Evolutionary conservation across 371 early-diverging fungal species (phyloP).

Genomic region (Neoconidiobolus thromboides): DNA sequence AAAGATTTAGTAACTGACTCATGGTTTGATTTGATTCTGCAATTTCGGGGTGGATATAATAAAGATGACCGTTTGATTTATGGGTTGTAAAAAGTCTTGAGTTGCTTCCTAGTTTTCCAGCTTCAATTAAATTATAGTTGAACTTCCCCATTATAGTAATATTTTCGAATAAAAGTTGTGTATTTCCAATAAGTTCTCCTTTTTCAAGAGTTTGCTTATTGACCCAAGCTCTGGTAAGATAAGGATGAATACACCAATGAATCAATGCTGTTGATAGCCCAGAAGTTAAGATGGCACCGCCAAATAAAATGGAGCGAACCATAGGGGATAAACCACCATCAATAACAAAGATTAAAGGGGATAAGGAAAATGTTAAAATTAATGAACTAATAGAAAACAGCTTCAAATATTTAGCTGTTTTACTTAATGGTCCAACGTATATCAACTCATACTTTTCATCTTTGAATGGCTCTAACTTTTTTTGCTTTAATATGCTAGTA

Average conservation of each 20-base stretch:
- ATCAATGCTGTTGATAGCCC: slow-evolving; percentile 4
- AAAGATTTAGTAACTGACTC: background rate
- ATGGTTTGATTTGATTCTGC: background rate
- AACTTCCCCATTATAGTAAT: background rate
- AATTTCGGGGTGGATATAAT: background rate
- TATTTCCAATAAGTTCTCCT: background rate
- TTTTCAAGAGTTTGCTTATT: background rate
- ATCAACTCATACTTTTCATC: background rate
- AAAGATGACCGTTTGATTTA: background rate
- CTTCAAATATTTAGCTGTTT: slow-evolving; percentile 5
- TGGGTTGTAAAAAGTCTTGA: background rate
- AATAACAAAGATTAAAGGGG: background rate
- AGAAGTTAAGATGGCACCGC: background rate
- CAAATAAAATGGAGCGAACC: background rate
- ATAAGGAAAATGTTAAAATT: background rate
- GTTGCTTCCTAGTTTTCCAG: background rate
- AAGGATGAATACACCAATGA: slow-evolving; percentile 6
- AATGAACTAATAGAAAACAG: slow-evolving; percentile 1
- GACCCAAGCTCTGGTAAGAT: background rate
- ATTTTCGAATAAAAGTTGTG: background rate
- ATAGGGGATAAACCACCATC: slow-evolving; percentile 1
- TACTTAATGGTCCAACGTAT: slow-evolving; percentile 2
- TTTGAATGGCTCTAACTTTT: too few species aligned
- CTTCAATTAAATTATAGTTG: background rate
- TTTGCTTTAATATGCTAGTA: too few species aligned